Evolutionary conservation across 805 yeast genomes (phyloP).

Genomic region (Teunomyces lycoperdinae): DNA sequence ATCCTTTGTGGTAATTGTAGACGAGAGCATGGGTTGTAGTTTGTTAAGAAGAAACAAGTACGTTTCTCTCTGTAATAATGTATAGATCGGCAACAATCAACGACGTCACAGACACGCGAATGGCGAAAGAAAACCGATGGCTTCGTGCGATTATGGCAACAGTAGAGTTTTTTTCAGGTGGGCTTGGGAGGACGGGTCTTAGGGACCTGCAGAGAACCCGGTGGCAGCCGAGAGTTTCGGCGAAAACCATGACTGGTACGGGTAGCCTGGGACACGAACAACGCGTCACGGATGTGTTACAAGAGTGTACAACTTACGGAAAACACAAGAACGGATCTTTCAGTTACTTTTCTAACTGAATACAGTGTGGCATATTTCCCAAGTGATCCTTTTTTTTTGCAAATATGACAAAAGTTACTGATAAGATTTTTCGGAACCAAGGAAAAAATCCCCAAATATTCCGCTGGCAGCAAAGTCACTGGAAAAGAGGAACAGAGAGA

Average conservation of each 20-base stretch:
- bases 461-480: no score
- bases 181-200: neutral
- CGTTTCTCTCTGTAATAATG: neutral
- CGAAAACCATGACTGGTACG: neutral
- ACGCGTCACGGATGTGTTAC: no score
- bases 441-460: no score
- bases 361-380: no score
- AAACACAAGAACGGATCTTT: no score
- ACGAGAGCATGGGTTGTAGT: neutral
- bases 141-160: slow-evolving; percentile 1
- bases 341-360: no score
- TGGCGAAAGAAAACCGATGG: neutral
- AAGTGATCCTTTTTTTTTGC: no score
- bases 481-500: neutral
- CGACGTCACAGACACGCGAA: slow-evolving; percentile 4
- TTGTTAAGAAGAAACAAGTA: neutral
- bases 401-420: no score
- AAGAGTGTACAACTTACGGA: no score
- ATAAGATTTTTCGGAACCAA: no score
- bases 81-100: neutral
- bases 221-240: slow-evolving; percentile 3
- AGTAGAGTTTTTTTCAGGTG: slow-evolving; percentile 1
- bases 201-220: slow-evolving; percentile 4
- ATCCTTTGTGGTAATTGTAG: slow-evolving; percentile 39
- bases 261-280: no score